Base-by-base conservation (phyloP, 208 protist genomes). In the Borovskyia barvae region DNA sequence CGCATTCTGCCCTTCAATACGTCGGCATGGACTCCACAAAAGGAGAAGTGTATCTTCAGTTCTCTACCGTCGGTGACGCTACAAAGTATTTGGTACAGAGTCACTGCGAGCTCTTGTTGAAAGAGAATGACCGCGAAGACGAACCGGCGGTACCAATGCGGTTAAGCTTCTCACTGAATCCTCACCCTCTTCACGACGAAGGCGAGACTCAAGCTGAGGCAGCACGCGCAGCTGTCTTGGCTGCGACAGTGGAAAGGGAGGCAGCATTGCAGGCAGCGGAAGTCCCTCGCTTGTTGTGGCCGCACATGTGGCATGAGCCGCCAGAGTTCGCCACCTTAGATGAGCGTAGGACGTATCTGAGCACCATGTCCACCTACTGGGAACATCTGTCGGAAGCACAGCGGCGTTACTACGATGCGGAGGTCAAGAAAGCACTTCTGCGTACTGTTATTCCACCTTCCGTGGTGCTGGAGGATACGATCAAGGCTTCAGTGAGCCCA, bases 391-490 rank as follows among this genome's bases (percentile, higher is more conserved):
- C 85, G 3, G 65, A 72, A 15, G 60, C 43, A 30, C 88, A 94
- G 66, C 77, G 77, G 59, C 69, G 65, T n/a, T 94, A 83, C 68
- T 94, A 94, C 60, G 82, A 94, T 33, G 68, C 78, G 1, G 41
- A 78, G 35, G 85, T 94, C 30, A 75, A 77, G 47, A 50, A 66
- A 28, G 77, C 77, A 20, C 47, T 93, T 48, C 50, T 45, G 29
- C 22, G 45, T 14, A 59, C 55, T 11, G 43, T 22, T 3, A 24
- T 43, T 8, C 43, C 3, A 40, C n/a, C n/a, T n/a, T n/a, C n/a
- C n/a, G n/a, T n/a, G n/a, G n/a, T n/a, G n/a, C n/a, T n/a, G n/a
- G n/a, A n/a, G n/a, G n/a, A n/a, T n/a, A n/a, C n/a, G n/a, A n/a
- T n/a, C n/a, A n/a, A n/a, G n/a, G n/a, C n/a, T n/a, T n/a, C n/a